Conservation (phyloP, 345 rosid species). For the Pistacia vera region DNA sequence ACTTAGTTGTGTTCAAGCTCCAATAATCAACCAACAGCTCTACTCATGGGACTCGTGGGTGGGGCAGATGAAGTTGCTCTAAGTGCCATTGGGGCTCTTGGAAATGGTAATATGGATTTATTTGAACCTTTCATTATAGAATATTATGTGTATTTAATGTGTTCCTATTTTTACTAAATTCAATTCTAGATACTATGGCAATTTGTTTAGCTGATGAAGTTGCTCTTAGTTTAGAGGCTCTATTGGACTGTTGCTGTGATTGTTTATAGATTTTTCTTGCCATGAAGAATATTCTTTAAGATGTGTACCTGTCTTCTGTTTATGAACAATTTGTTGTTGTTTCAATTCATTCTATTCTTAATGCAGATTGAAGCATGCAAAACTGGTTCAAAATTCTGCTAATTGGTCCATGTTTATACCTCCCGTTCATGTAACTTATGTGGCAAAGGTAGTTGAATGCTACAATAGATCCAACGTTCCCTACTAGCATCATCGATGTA, state of each 20-base stretch:
- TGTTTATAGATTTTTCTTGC: neutral
- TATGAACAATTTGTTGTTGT: neutral
- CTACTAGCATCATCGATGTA: constrained; percentile 56
- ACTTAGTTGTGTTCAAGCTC: too few relatives aligned
- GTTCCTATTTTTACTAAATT: neutral
- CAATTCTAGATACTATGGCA: neutral
- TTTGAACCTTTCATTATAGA: neutral
- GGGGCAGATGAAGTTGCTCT: constrained; percentile 50
- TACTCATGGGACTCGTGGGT: constrained; percentile 60
- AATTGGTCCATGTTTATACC: constrained; percentile 60
- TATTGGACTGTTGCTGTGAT: neutral
- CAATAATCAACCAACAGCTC: too few relatives aligned
- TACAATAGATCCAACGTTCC: constrained; percentile 47
- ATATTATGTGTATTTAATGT: neutral
- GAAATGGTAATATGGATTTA: constrained; percentile 47
- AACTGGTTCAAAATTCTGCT: constrained; percentile 46
- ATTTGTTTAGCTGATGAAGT: neutral
- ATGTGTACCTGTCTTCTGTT: neutral
- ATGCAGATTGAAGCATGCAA: constrained; percentile 58
- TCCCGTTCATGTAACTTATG: constrained; percentile 51
- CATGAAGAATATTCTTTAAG: neutral
- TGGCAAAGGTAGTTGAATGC: constrained; percentile 64
- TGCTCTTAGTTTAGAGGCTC: neutral
- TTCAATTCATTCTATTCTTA: neutral
- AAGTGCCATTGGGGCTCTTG: constrained; percentile 59